A percentile compares a stretch with the other conserved stretches of the same genome.
These are phyloP conservation scores for Malassezia japonica DNA, from an alignment of 1,284 basidiomycete species.

Conservation along the genomic window DNA sequence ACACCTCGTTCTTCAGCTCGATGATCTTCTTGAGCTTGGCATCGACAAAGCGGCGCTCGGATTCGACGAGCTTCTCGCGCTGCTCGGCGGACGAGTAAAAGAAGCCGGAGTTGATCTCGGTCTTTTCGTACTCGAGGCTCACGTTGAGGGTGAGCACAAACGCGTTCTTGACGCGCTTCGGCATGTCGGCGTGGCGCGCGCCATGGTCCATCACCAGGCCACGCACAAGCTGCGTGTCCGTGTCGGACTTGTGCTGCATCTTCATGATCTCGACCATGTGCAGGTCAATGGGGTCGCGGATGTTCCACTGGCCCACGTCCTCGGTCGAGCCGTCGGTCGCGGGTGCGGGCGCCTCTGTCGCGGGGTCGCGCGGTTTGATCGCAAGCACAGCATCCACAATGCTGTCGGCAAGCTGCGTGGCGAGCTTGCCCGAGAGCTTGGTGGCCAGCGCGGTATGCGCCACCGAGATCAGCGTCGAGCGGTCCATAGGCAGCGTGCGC, in stretches of 20 bases:
- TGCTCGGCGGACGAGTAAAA: slow-evolving; percentile 99
- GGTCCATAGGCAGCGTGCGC: slow-evolving; percentile 66
- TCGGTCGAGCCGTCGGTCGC: slow-evolving; percentile 37
- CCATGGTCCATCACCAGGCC: slow-evolving; percentile 90
- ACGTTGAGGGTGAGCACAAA: slow-evolving; percentile 94
- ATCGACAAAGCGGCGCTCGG: slow-evolving; percentile 87
- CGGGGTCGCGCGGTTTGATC: slow-evolving; percentile 55
- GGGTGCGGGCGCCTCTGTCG: slow-evolving; percentile 26
- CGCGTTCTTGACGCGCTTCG: slow-evolving; percentile 93
- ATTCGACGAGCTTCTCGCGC: slow-evolving; percentile 96
- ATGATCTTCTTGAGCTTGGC: slow-evolving; percentile 92
- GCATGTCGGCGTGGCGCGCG: slow-evolving; percentile 97
- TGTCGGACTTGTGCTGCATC: slow-evolving; percentile 98
- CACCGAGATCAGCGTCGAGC: slow-evolving; percentile 80
- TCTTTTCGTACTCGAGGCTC: slow-evolving; percentile 98
- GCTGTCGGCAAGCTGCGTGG: slow-evolving; percentile 78
- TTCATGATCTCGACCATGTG: slow-evolving; percentile 99
- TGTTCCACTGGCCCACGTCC: slow-evolving; percentile 36
- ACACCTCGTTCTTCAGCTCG: slow-evolving; percentile 90
- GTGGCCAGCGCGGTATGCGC: slow-evolving; percentile 90
- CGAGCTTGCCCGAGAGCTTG: slow-evolving; percentile 74
- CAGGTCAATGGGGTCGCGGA: slow-evolving; percentile 70
- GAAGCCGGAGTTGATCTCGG: slow-evolving; percentile 98
- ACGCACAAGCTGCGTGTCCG: slow-evolving; percentile 91
- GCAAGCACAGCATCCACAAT: slow-evolving; percentile 91